Evolutionary conservation across 2,329 filamentous ascomycete species (phyloP).

Genomic region (Elsinoe necatrix): DNA sequence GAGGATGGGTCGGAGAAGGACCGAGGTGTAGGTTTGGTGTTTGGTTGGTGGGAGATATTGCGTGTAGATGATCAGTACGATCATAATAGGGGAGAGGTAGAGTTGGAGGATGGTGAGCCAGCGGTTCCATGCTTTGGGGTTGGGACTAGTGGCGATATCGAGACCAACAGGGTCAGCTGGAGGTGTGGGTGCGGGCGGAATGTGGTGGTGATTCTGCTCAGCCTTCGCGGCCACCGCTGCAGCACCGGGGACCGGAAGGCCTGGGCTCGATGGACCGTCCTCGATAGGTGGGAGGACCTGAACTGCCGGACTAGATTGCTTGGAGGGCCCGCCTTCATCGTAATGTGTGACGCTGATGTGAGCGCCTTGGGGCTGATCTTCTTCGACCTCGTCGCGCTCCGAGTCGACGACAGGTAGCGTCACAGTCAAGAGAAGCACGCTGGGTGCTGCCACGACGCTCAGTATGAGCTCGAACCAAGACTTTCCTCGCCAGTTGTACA

Average conservation of each 20-base stretch:
- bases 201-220: conserved; percentile 16
- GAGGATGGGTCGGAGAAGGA: conserved; percentile 31
- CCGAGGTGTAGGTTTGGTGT: conserved; percentile 49
- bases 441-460: conserved; percentile 76
- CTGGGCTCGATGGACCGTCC: conserved; percentile 11
- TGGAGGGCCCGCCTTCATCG: neutral
- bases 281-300: conserved; percentile 7
- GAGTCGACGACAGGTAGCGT: conserved; percentile 87
- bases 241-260: neutral
- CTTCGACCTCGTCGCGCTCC: conserved; percentile 43
- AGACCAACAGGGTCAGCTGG: neutral
- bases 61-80: conserved; percentile 56
- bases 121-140: conserved; percentile 64
- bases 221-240: conserved; percentile 17
- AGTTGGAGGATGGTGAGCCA: conserved; percentile 84
- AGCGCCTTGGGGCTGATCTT: conserved; percentile 21
- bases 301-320: neutral
- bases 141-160: conserved; percentile 9
- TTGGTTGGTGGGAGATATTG: conserved; percentile 23
- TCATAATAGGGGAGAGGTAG: conserved; percentile 79
- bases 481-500: conserved; percentile 75
- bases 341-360: conserved; percentile 4
- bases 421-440: conserved; percentile 79
- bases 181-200: neutral
- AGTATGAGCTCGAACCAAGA: conserved; percentile 75